Evolutionary conservation across 2,329 filamentous ascomycete species (phyloP).

Genomic region (Cladophialophora chaetospira): DNA sequence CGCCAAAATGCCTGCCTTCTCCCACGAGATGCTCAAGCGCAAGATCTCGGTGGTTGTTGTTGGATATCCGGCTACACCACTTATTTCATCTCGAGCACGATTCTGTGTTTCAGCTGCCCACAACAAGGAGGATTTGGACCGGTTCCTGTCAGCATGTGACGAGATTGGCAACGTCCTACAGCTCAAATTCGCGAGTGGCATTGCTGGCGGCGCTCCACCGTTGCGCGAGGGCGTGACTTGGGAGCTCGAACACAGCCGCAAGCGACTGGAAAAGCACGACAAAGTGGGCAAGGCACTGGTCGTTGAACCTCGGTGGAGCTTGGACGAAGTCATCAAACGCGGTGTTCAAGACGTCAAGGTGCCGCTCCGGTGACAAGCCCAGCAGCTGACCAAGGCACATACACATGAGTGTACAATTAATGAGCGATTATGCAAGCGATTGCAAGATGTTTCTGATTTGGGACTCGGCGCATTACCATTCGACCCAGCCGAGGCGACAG

Average conservation of each 20-base stretch:
- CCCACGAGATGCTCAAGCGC: slow-evolving; percentile 95
- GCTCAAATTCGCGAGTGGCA: slow-evolving; percentile 94
- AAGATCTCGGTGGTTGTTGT: slow-evolving; percentile 98
- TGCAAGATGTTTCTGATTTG: slow-evolving; percentile 15
- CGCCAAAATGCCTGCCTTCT: slow-evolving; percentile 98
- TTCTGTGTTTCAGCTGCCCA: slow-evolving; percentile 96
- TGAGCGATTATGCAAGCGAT: slow-evolving; percentile 13
- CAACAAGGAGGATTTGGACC: slow-evolving; percentile 97
- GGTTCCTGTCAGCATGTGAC: slow-evolving; percentile 83
- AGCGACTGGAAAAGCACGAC: slow-evolving; percentile 53
- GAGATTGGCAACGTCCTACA: slow-evolving; percentile 87
- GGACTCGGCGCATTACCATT: slow-evolving; percentile 8
- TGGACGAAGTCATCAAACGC: slow-evolving; percentile 71
- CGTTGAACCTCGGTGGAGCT: slow-evolving; percentile 73
- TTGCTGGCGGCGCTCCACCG: slow-evolving; percentile 82
- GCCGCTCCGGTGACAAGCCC: slow-evolving; percentile 60
- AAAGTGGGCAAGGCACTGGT: slow-evolving; percentile 45
- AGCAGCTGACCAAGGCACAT: background rate
- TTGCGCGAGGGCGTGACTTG: slow-evolving; percentile 70
- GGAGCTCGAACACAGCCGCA: slow-evolving; percentile 71
- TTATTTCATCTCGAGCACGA: slow-evolving; percentile 90
- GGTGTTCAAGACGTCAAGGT: slow-evolving; percentile 76
- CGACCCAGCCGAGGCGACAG: slow-evolving; percentile 14
- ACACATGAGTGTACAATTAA: slow-evolving; percentile 14
- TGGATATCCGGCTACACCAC: slow-evolving; percentile 91